Conservation (phyloP, 164 flowering plant genomes). For the Paratinospora sagittata region DNA sequence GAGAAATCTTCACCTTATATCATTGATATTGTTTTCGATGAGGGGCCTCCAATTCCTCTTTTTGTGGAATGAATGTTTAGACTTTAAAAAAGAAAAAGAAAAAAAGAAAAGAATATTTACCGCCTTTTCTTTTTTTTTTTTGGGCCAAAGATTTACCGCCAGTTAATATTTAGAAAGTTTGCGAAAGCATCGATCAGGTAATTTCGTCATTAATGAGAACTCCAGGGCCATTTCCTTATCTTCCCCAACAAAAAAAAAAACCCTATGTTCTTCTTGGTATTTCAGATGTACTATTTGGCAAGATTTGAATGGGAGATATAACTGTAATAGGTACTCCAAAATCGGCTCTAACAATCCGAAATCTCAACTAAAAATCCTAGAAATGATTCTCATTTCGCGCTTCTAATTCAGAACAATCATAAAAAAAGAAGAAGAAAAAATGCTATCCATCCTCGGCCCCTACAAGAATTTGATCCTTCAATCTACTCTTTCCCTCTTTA, state of each 20-base stretch:
- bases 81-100: too few species aligned
- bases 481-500: conserved; percentile 33
- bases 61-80: too few species aligned
- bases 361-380: conserved; percentile 13
- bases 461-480: conserved; percentile 46
- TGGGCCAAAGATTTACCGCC: too few species aligned
- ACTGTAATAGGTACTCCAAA: too few species aligned
- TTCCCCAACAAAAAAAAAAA: background rate
- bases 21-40: too few species aligned
- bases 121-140: too few species aligned
- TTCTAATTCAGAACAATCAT: background rate
- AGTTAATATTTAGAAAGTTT: too few species aligned
- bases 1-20: too few species aligned
- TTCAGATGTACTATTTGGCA: conserved; percentile 3
- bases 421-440: background rate
- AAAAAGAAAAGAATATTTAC: too few species aligned
- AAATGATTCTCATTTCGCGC: background rate
- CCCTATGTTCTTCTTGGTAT: background rate
- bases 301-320: background rate
- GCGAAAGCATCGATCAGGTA: too few species aligned
- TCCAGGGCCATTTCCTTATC: background rate
- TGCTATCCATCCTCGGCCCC: conserved; percentile 5
- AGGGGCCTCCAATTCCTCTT: too few species aligned
- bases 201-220: background rate
- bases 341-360: background rate